These are phyloP conservation scores for Podaxis sp. DNA, from an alignment of 768 basidiomycete species.

Conservation along the genomic window DNA sequence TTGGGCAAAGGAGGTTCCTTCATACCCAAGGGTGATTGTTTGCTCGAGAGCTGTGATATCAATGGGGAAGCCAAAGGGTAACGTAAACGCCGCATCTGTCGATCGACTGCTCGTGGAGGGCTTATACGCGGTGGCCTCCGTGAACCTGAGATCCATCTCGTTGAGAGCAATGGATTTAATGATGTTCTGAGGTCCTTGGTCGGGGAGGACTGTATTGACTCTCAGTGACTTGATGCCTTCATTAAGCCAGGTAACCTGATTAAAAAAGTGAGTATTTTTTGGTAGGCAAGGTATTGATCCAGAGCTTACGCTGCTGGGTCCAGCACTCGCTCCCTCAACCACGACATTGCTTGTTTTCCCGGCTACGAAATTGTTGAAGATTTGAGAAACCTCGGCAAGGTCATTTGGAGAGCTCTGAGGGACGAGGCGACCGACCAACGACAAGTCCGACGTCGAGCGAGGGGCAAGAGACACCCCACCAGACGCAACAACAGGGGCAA, in stretches of 20 bases:
- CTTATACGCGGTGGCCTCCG: conserved; percentile 47
- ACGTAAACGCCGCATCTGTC: conserved; percentile 57
- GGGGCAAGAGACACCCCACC: conserved; percentile 52
- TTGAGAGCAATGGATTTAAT: conserved; percentile 63
- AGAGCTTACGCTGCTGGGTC: conserved; percentile 45
- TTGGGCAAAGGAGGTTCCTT: conserved; percentile 54
- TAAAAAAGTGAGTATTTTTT: background rate
- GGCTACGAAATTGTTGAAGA: conserved; percentile 72
- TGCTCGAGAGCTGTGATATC: conserved; percentile 61
- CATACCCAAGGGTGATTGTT: conserved; percentile 48
- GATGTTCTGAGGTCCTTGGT: conserved; percentile 53
- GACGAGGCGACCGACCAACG: conserved; percentile 59
- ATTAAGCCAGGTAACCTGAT: conserved; percentile 67
- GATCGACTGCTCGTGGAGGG: conserved; percentile 56
- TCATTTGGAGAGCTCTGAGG: conserved; percentile 52
- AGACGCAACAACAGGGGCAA: conserved; percentile 53
- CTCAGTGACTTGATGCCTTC: conserved; percentile 61
- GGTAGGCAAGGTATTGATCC: background rate
- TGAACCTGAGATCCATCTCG: conserved; percentile 56
- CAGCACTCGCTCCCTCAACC: conserved; percentile 57
- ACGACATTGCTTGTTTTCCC: conserved; percentile 56
- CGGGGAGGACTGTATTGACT: conserved; percentile 57
- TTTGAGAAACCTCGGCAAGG: conserved; percentile 50
- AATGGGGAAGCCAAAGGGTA: conserved; percentile 68
- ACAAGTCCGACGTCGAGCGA: conserved; percentile 43